These are phyloP conservation scores for Adansonia digitata DNA, from an alignment of 345 rosid species.

Conservation along the genomic window DNA sequence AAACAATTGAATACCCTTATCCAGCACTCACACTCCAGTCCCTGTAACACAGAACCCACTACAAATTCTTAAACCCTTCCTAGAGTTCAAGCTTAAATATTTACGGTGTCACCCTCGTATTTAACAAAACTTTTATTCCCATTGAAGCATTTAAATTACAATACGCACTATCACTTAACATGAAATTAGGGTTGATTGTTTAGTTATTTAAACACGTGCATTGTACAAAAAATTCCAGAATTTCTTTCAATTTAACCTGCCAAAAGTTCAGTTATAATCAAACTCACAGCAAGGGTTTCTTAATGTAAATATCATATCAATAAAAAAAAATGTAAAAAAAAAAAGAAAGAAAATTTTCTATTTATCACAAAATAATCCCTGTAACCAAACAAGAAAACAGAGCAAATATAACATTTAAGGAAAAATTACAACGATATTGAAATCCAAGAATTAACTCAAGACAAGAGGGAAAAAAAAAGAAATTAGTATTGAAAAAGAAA, in stretches of 20 bases:
- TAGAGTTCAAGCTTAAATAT: background rate
- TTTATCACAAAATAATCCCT: background rate
- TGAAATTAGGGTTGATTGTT: background rate
- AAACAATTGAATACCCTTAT: too few relatives aligned
- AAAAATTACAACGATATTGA: background rate
- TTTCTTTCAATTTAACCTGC: background rate
- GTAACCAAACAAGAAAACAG: background rate
- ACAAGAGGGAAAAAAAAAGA: background rate
- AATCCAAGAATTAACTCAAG: background rate
- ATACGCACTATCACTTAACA: background rate
- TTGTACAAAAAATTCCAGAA: background rate
- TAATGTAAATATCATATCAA: background rate
- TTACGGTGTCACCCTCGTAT: background rate
- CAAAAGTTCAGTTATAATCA: background rate
- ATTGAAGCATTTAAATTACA: background rate
- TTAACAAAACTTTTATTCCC: background rate
- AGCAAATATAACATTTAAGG: background rate
- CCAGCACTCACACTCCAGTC: too few relatives aligned
- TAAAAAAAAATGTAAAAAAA: background rate
- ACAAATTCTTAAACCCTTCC: background rate
- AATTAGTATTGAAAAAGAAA: background rate
- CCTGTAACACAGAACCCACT: too few relatives aligned
- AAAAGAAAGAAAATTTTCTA: background rate
- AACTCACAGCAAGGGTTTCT: background rate
- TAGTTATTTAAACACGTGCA: background rate